These are phyloP conservation scores for Cyberlindnera subsufficiens DNA, from an alignment of 805 yeast species.

Conservation along the genomic window DNA sequence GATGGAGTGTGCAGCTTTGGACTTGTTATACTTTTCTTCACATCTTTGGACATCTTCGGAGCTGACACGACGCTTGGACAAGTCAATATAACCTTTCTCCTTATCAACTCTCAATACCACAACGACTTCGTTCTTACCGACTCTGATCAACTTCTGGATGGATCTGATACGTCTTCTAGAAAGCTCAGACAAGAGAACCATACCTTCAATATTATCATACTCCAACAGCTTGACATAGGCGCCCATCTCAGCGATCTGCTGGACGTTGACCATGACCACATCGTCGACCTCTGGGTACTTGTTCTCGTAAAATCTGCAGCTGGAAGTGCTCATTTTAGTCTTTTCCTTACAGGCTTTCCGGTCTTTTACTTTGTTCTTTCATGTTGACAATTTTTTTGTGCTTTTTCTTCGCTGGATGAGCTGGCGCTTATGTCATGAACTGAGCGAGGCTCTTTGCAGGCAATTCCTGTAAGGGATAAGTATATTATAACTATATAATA, in stretches of 20 bases:
- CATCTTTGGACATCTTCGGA: constrained; percentile 95
- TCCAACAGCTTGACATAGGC: constrained; percentile 95
- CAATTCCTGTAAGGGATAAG: too few relatives aligned
- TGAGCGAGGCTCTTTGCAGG: too few relatives aligned
- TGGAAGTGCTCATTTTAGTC: constrained; percentile 60
- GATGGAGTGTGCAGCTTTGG: constrained; percentile 97
- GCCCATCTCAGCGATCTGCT: constrained; percentile 98
- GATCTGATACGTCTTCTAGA: constrained; percentile 99
- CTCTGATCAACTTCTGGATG: constrained; percentile 94
- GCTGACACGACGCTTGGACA: constrained; percentile 96
- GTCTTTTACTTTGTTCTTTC: neutral
- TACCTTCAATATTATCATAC: constrained; percentile 97
- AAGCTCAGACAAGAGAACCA: constrained; percentile 92
- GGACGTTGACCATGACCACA: constrained; percentile 98
- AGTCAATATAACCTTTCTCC: constrained; percentile 96
- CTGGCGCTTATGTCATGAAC: too few relatives aligned
- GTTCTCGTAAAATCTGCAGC: constrained; percentile 96
- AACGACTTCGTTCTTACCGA: constrained; percentile 97
- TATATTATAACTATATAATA: too few relatives aligned
- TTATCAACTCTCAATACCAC: constrained; percentile 97
- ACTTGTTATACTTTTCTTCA: constrained; percentile 95
- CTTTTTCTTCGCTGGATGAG: too few relatives aligned
- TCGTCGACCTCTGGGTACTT: constrained; percentile 98
- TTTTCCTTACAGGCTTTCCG: neutral
- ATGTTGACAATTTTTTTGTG: too few relatives aligned